phyloP scores from a whole-genome alignment of 192 early-diverging fungal genomes.

The Martensiomyces pterosporus region DNA sequence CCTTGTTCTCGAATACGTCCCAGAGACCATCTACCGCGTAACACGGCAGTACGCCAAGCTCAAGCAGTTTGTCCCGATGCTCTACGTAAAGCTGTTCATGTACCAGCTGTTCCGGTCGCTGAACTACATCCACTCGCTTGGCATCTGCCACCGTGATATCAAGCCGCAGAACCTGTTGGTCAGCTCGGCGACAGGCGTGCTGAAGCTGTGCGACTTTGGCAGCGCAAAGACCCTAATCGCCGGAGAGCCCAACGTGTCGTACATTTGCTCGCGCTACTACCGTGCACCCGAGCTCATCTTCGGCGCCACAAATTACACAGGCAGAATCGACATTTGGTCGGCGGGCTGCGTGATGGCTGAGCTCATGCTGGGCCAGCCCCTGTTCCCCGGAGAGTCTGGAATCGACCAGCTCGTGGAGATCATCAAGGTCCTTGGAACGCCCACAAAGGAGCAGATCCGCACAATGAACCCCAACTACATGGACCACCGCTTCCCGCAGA shows the following conservation, averaged over 20 bases:
- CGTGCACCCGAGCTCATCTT: slow-evolving; percentile 96
- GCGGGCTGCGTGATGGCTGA: slow-evolving; percentile 96
- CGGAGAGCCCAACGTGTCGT: slow-evolving; percentile 97
- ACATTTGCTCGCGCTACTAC: slow-evolving; percentile 98
- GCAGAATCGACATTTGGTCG: slow-evolving; percentile 91
- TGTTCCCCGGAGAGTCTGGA: slow-evolving; percentile 95
- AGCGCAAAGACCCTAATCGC: slow-evolving; percentile 91
- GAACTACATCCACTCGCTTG: slow-evolving; percentile 93
- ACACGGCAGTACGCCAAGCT: slow-evolving; percentile 85
- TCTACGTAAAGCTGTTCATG: slow-evolving; percentile 97
- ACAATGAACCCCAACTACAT: slow-evolving; percentile 98
- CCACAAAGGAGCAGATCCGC: slow-evolving; percentile 91
- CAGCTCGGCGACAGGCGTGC: slow-evolving; percentile 81
- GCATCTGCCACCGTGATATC: slow-evolving; percentile 99
- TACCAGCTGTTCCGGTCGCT: slow-evolving; percentile 97
- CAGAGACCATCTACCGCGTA: slow-evolving; percentile 94
- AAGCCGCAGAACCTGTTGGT: slow-evolving; percentile 98
- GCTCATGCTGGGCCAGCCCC: slow-evolving; percentile 85
- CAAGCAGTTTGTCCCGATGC: slow-evolving; percentile 91
- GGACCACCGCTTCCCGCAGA: slow-evolving; percentile 98
- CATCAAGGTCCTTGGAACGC: slow-evolving; percentile 98
- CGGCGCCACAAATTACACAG: slow-evolving; percentile 89
- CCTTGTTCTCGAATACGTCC: slow-evolving; percentile 91
- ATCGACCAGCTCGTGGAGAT: slow-evolving; percentile 99
- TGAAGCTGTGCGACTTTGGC: slow-evolving; percentile 99